Conservation (phyloP, 208 protist genomes). For the Naegleria gruberi region DNA sequence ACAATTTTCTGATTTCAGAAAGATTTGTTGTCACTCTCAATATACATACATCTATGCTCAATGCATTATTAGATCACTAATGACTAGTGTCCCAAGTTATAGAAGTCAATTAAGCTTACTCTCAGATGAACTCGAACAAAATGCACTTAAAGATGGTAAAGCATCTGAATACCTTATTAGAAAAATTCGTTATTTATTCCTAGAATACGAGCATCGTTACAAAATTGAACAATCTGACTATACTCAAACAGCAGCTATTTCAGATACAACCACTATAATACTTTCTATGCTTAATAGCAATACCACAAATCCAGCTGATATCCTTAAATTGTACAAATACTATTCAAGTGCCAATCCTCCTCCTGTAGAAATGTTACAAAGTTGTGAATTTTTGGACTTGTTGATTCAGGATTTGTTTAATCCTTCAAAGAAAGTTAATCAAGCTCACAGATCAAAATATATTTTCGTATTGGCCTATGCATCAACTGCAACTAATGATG, state of each 20-base stretch:
- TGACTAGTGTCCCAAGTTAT: neutral
- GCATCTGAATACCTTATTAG: neutral
- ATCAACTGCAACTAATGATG: neutral
- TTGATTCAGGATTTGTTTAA: constrained; percentile 4
- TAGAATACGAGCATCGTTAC: neutral
- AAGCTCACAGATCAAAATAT: neutral
- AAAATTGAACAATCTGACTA: neutral
- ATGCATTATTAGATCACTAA: neutral
- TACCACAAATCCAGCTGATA: neutral
- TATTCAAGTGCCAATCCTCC: neutral
- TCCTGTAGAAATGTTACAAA: neutral
- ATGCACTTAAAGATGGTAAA: neutral
- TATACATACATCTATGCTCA: constrained; percentile 17
- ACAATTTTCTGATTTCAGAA: constrained; percentile 10
- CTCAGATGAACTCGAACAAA: neutral
- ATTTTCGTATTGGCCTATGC: neutral
- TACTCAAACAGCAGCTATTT: neutral
- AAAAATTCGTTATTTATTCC: neutral
- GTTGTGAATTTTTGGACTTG: neutral
- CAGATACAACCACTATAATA: neutral
- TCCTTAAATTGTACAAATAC: neutral
- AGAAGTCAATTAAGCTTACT: neutral
- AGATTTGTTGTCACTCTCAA: constrained; percentile 3
- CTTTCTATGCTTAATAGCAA: neutral
- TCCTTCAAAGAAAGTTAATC: neutral